Conservation (phyloP, 2,329 filamentous ascomycete genomes). For the Chaetomiaceae sp. region DNA sequence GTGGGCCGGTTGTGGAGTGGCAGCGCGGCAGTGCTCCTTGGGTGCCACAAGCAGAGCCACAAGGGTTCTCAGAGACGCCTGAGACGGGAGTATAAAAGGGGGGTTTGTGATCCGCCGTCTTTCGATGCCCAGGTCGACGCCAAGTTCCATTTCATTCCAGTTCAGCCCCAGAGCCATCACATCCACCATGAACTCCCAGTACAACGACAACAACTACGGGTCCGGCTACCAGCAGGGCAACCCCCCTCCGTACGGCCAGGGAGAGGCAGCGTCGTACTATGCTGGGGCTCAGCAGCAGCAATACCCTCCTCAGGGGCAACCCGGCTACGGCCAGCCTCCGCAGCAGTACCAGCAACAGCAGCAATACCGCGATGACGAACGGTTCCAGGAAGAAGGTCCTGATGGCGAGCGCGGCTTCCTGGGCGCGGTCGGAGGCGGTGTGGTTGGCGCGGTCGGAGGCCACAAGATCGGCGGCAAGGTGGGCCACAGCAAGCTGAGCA, state of each 20-base stretch:
- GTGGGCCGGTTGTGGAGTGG: too few relatives aligned
- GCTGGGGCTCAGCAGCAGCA: slow-evolving; percentile 9
- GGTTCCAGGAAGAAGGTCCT: slow-evolving; percentile 20
- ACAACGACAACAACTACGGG: slow-evolving; percentile 7
- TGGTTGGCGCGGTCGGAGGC: slow-evolving; percentile 39
- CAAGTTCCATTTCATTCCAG: neutral
- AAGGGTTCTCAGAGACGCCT: neutral
- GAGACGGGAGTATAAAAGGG: neutral
- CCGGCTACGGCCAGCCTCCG: neutral
- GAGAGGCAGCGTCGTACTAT: slow-evolving; percentile 17
- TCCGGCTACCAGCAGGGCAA: slow-evolving; percentile 7
- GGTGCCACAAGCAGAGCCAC: neutral
- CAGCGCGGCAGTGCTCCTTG: too few relatives aligned
- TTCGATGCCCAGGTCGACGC: neutral
- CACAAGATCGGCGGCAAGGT: slow-evolving; percentile 36
- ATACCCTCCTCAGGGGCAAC: neutral
- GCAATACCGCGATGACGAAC: neutral
- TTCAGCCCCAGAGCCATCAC: neutral
- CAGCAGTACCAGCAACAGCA: slow-evolving; percentile 3
- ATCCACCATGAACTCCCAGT: slow-evolving; percentile 14
- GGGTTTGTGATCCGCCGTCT: neutral
- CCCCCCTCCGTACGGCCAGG: slow-evolving; percentile 10
- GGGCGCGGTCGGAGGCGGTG: slow-evolving; percentile 38
- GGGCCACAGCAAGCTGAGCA: slow-evolving; percentile 32
- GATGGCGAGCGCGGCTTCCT: slow-evolving; percentile 40